A percentile compares a stretch with the other conserved stretches of the same genome.
Conservation (phyloP, 805 yeast genomes). For the Saturnispora silvae region DNA sequence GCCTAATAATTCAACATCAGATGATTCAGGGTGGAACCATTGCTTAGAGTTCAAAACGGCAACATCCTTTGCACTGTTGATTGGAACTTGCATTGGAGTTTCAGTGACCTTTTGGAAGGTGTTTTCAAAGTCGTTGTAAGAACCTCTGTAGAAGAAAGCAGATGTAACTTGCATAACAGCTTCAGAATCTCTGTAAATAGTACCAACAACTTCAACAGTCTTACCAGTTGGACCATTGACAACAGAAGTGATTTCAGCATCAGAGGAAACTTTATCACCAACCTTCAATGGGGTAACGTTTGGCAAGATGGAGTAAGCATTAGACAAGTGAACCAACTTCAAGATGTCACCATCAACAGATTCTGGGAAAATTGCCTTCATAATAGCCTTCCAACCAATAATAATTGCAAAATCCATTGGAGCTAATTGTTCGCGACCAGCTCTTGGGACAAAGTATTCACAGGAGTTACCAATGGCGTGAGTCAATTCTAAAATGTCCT, state of each 20-base stretch:
- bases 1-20: conserved; percentile 60
- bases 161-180: conserved; percentile 93
- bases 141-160: conserved; percentile 93
- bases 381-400: conserved; percentile 96
- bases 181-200: conserved; percentile 60
- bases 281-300: conserved; percentile 83
- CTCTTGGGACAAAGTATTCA: conserved; percentile 87
- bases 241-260: conserved; percentile 81
- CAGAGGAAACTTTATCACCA: conserved; percentile 76
- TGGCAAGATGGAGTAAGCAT: conserved; percentile 86
- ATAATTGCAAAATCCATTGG: conserved; percentile 99
- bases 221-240: conserved; percentile 89
- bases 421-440: conserved; percentile 75
- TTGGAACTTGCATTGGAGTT: conserved; percentile 70
- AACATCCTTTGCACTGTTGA: conserved; percentile 73
- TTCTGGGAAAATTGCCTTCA: conserved; percentile 95
- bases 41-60: conserved; percentile 92
- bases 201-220: conserved; percentile 90
- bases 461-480: conserved; percentile 96
- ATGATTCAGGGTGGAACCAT: conserved; percentile 86
- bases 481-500: conserved; percentile 82
- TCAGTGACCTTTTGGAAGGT: conserved; percentile 85
- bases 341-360: conserved; percentile 93
- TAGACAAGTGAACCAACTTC: conserved; percentile 88
- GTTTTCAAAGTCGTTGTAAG: conserved; percentile 76